phyloP scores from a whole-genome alignment of 768 basidiomycete genomes.

The Leccinum truebloodii region DNA sequence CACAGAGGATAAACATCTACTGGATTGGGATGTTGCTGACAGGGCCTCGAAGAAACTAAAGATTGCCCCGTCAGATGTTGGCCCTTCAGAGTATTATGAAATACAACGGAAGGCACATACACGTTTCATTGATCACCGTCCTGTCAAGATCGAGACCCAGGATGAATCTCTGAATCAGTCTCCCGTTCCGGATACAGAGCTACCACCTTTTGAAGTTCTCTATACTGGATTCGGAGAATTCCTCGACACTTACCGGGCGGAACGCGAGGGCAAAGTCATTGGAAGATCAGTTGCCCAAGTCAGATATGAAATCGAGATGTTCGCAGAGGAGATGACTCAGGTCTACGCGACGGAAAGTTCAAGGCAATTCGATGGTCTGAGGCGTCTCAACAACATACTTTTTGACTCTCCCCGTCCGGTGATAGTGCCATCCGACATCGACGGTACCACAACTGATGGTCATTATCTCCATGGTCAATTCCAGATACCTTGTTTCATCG shows the following conservation, averaged over 20 bases:
- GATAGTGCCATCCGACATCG: neutral
- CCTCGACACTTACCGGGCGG: neutral
- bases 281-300: neutral
- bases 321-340: neutral
- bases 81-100: neutral
- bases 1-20: neutral
- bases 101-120: neutral
- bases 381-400: neutral
- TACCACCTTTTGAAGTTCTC: neutral
- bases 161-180: neutral
- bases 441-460: neutral
- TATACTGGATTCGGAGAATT: neutral
- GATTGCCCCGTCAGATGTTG: neutral
- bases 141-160: neutral
- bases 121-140: neutral
- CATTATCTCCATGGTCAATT: neutral
- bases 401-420: neutral
- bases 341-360: neutral
- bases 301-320: neutral
- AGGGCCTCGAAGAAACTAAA: neutral
- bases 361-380: neutral
- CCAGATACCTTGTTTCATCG: neutral
- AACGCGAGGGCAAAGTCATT: neutral
- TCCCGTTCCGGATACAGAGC: neutral
- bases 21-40: neutral